These are phyloP conservation scores for Trichoderma lentiforme DNA, from an alignment of 2,329 filamentous ascomycete species.

Conservation along the genomic window DNA sequence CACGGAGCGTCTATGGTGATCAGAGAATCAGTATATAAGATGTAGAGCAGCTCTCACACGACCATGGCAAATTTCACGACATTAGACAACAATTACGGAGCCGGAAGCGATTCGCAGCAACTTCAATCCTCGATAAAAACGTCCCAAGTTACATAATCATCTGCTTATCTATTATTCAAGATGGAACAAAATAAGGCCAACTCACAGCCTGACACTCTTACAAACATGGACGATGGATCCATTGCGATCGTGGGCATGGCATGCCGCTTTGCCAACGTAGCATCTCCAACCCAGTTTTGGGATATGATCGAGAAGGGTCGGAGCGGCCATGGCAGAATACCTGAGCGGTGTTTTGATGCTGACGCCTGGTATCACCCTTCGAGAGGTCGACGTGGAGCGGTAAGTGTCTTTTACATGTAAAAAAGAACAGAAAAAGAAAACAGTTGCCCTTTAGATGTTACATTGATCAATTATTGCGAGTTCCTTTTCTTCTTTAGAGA, in stretches of 20 bases:
- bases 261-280: not conserved
- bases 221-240: not conserved
- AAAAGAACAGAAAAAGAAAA: not conserved
- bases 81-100: not conserved
- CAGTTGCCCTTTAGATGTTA: not conserved
- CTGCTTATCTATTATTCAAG: not conserved
- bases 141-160: not conserved
- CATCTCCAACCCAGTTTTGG: not conserved
- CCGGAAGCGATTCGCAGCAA: not conserved
- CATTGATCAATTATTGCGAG: not conserved
- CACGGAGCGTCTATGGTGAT: not conserved
- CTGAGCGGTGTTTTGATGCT: not conserved
- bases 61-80: not conserved
- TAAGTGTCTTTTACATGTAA: not conserved
- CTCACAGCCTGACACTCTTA: not conserved
- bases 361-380: not conserved
- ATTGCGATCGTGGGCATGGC: not conserved
- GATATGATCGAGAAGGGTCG: not conserved
- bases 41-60: not conserved
- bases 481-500: not conserved
- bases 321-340: not conserved
- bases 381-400: not conserved
- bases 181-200: not conserved
- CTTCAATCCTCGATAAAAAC: not conserved
- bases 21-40: not conserved